Conservation (phyloP, 78 protist genomes). For the Creolimax fragrantissima region DNA sequence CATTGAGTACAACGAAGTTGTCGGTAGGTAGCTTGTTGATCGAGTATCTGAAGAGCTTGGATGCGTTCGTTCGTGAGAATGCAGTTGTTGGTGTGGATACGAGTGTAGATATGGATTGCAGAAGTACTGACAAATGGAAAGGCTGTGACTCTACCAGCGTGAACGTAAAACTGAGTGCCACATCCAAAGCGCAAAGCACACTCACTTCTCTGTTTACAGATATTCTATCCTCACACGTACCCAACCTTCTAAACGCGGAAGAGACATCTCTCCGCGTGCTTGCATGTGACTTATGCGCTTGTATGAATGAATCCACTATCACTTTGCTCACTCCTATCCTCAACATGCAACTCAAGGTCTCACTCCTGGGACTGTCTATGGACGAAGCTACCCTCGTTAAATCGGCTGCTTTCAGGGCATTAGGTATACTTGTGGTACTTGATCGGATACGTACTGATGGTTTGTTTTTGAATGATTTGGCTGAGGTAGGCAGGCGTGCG, state of each 20-base stretch:
- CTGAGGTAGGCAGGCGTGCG: not conserved
- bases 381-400: not conserved
- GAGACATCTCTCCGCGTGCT: not conserved
- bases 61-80: not conserved
- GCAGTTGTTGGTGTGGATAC: not conserved
- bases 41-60: not conserved
- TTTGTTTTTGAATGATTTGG: not conserved
- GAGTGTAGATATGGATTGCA: not conserved
- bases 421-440: not conserved
- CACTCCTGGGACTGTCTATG: not conserved
- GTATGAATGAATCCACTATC: not conserved
- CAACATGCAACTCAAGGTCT: not conserved
- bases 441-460: not conserved
- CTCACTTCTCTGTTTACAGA: not conserved
- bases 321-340: not conserved
- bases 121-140: not conserved
- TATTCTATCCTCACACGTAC: not conserved
- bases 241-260: not conserved
- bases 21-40: not conserved
- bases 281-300: not conserved
- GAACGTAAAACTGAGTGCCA: too few relatives aligned
- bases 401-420: not conserved
- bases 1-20: not conserved
- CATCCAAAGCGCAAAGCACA: too few relatives aligned
- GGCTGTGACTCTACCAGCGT: too few relatives aligned